A percentile compares a stretch with the other conserved stretches of the same genome.
Conservation (phyloP, 2,329 filamentous ascomycete genomes). For the Penicillium sp. region DNA sequence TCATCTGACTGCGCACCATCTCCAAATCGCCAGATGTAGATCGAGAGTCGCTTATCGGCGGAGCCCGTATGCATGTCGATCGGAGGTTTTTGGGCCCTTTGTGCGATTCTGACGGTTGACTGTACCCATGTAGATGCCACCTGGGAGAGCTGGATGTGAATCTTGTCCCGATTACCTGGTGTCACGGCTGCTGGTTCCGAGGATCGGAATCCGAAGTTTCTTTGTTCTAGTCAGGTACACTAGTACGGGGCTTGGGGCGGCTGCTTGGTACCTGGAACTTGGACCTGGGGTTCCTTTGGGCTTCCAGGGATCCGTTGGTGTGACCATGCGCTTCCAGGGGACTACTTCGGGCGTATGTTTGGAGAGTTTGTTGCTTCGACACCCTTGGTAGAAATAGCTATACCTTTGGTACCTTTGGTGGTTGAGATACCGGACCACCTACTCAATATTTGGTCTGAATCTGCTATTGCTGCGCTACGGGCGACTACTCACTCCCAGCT, state of each 20-base stretch:
- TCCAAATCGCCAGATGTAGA: slow-evolving; percentile 6
- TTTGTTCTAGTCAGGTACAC: neutral
- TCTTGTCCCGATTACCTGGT: neutral
- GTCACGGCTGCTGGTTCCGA: neutral
- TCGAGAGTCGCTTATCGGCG: neutral
- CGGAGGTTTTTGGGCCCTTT: slow-evolving; percentile 7
- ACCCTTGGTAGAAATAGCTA: no score
- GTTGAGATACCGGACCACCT: no score
- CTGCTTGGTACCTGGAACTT: slow-evolving; percentile 1
- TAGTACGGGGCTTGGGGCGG: neutral
- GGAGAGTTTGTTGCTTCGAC: no score
- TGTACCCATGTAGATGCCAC: no score
- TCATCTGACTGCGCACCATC: slow-evolving; percentile 20
- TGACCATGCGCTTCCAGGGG: neutral
- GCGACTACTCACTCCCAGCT: no score
- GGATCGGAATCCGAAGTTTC: neutral
- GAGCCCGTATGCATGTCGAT: neutral
- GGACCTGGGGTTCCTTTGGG: neutral
- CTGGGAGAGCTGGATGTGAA: no score
- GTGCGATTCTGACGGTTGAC: neutral
- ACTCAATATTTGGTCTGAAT: no score
- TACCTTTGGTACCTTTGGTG: no score
- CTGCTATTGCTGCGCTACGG: no score
- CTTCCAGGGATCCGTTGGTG: slow-evolving; percentile 1
- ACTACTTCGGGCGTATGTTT: neutral